phyloP scores from a whole-genome alignment of 2,329 filamentous ascomycete genomes.

The Blastomyces emzantsi region DNA sequence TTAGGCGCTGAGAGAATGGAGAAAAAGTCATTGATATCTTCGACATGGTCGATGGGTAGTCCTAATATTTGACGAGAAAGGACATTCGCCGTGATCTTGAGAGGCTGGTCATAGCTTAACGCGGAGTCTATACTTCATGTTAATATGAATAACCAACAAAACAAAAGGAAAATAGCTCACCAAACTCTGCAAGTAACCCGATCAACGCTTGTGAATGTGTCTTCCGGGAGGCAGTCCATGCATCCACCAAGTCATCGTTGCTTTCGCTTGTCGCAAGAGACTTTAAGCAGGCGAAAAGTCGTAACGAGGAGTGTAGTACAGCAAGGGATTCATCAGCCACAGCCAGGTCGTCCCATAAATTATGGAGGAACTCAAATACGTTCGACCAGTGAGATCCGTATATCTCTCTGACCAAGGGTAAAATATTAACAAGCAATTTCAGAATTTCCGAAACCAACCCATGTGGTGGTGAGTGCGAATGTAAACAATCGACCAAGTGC shows the following conservation, averaged over 20 bases:
- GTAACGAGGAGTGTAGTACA: conserved; percentile 62
- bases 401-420: conserved; percentile 68
- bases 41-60: conserved; percentile 53
- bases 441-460: conserved; percentile 32
- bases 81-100: conserved; percentile 65
- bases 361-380: conserved; percentile 49
- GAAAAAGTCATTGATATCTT: conserved; percentile 61
- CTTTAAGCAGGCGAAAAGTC: conserved; percentile 57
- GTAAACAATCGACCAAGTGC: conserved; percentile 64
- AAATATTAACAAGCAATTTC: conserved; percentile 44
- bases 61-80: conserved; percentile 60
- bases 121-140: conserved; percentile 33
- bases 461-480: conserved; percentile 45
- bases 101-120: conserved; percentile 53
- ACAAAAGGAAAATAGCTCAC: conserved; percentile 22
- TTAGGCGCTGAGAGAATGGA: conserved; percentile 67
- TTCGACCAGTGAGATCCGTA: conserved; percentile 84
- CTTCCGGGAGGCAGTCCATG: conserved; percentile 53
- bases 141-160: conserved; percentile 1
- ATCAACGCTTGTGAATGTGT: conserved; percentile 49
- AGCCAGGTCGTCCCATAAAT: conserved; percentile 47
- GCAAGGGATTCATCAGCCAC: conserved; percentile 48
- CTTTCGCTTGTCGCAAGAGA: conserved; percentile 50
- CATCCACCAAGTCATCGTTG: conserved; percentile 80
- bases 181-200: conserved; percentile 33